Conservation (phyloP, 2,329 filamentous ascomycete species). For the Pseudogymnoascus sp. region DNA sequence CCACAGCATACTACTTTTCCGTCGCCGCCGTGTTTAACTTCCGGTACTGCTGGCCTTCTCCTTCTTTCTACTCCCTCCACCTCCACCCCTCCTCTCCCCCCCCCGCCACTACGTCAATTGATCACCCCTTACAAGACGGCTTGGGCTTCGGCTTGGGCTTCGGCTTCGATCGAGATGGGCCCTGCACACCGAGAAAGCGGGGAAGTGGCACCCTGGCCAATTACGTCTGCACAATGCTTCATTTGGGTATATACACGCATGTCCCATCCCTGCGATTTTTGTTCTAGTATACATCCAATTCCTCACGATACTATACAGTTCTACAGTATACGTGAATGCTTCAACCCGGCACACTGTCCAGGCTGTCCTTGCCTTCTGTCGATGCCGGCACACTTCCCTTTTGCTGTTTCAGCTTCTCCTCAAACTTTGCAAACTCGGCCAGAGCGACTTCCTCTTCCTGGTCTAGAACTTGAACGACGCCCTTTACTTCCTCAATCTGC, state of each 20-base stretch:
- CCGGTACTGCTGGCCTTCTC: neutral
- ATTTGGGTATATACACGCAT: slow-evolving; percentile 3
- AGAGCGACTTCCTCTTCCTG: slow-evolving; percentile 83
- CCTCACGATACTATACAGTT: neutral
- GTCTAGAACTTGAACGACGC: slow-evolving; percentile 83
- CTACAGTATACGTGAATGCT: neutral
- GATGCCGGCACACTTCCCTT: slow-evolving; percentile 29
- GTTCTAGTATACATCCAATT: neutral
- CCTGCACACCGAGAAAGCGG: neutral
- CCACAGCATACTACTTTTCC: neutral
- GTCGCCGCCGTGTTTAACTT: neutral
- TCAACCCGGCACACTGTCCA: slow-evolving; percentile 3
- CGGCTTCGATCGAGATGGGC: neutral
- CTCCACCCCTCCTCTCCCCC: too few species aligned
- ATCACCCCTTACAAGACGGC: neutral
- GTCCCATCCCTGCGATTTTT: neutral
- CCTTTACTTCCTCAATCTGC: slow-evolving; percentile 91
- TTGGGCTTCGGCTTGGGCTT: neutral
- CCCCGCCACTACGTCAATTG: neutral
- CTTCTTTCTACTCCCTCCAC: neutral
- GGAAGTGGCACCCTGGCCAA: neutral
- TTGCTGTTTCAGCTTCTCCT: slow-evolving; percentile 66
- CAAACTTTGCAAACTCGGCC: slow-evolving; percentile 86
- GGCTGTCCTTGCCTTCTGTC: slow-evolving; percentile 11
- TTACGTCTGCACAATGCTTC: slow-evolving; percentile 3